Conservation (phyloP, 352 stramenopile species). For the Pythium scleroteichum region DNA sequence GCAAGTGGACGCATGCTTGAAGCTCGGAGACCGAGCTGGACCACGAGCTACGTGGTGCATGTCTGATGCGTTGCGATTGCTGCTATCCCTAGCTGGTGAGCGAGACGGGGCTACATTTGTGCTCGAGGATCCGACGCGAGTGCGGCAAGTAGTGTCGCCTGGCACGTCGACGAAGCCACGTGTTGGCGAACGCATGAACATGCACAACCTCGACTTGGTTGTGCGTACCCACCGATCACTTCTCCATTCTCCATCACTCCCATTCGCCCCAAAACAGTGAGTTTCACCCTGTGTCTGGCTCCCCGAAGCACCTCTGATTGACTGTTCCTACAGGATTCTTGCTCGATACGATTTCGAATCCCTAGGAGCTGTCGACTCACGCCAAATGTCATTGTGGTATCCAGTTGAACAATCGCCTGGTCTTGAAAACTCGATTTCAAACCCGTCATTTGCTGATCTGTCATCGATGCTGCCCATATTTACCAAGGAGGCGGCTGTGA, state of each 20-base stretch:
- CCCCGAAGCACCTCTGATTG: too few species aligned
- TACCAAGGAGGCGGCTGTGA: conserved; percentile 6
- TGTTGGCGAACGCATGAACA: conserved; percentile 59
- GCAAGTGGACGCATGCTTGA: conserved; percentile 20
- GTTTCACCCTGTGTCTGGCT: too few species aligned
- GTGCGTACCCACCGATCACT: conserved; percentile 37
- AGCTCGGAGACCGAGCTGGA: background rate
- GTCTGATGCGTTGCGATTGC: conserved; percentile 42
- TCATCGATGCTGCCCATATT: conserved; percentile 2
- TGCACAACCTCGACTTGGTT: conserved; percentile 48
- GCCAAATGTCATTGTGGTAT: conserved; percentile 25
- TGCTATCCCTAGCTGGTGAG: conserved; percentile 58
- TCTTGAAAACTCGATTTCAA: too few species aligned
- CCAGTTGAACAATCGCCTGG: background rate
- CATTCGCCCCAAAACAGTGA: conserved; percentile 40
- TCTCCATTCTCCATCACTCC: conserved; percentile 28
- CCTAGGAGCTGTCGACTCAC: conserved; percentile 7
- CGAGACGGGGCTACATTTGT: conserved; percentile 59
- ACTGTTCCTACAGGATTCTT: conserved; percentile 5
- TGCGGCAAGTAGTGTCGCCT: conserved; percentile 9
- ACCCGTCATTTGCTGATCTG: background rate
- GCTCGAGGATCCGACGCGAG: conserved; percentile 47
- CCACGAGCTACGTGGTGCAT: conserved; percentile 13
- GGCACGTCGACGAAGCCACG: conserved; percentile 6
- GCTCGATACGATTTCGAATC: conserved; percentile 14